phyloP scores from a whole-genome alignment of 2,329 filamentous ascomycete species.

The Penicillium olsonii region DNA sequence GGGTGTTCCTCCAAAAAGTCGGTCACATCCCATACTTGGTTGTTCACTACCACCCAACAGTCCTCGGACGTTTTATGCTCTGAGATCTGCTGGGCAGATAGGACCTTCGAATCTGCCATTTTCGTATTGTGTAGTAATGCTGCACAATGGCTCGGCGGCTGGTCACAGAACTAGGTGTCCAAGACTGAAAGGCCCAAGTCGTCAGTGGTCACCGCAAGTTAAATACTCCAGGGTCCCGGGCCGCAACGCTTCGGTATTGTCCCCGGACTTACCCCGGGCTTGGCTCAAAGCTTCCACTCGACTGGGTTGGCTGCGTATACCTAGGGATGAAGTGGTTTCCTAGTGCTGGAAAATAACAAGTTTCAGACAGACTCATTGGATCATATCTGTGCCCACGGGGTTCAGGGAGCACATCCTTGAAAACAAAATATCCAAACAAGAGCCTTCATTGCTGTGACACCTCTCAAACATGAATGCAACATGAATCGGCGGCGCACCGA shows the following conservation, averaged over 20 bases:
- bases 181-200: neutral
- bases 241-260: slow-evolving; percentile 14
- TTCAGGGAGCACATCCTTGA: neutral
- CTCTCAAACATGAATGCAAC: no score
- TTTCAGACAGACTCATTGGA: neutral
- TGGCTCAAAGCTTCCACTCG: neutral
- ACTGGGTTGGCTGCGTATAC: no score
- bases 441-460: no score
- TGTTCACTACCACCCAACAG: slow-evolving; percentile 70
- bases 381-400: neutral
- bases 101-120: slow-evolving; percentile 34
- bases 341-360: no score
- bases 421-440: neutral
- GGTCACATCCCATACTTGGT: slow-evolving; percentile 67
- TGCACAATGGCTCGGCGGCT: neutral
- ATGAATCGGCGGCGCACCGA: slow-evolving; percentile 16
- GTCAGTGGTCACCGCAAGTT: slow-evolving; percentile 3
- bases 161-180: neutral
- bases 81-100: slow-evolving; percentile 49
- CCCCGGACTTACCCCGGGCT: slow-evolving; percentile 24
- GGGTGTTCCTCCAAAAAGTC: slow-evolving; percentile 66
- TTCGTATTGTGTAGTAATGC: neutral
- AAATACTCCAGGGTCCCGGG: slow-evolving; percentile 20
- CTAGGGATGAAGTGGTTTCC: no score
- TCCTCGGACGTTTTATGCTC: slow-evolving; percentile 52